Evolutionary conservation across 768 basidiomycete genomes (phyloP).

Genomic region (Leccinellum luteum): DNA sequence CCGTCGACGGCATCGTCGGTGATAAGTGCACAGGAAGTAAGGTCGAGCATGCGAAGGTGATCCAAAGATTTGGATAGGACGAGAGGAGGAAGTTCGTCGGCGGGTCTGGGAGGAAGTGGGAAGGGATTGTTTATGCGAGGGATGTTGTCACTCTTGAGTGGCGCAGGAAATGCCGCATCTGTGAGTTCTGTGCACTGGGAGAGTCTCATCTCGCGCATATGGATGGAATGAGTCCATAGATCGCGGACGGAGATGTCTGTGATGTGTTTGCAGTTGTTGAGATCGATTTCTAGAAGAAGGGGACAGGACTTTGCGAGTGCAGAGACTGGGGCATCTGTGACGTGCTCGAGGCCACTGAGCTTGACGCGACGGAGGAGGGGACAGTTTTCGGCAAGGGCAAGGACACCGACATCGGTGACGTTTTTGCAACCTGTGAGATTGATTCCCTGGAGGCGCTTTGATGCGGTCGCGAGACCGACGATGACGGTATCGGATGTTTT

Average conservation of each 20-base stretch:
- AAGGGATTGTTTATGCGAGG: slow-evolving; percentile 43
- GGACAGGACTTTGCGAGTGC: slow-evolving; percentile 77
- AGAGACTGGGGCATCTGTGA: slow-evolving; percentile 77
- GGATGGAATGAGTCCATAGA: slow-evolving; percentile 73
- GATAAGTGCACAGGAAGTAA: slow-evolving; percentile 79
- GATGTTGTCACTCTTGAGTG: slow-evolving; percentile 40
- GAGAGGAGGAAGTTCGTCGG: slow-evolving; percentile 61
- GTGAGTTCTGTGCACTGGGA: slow-evolving; percentile 77
- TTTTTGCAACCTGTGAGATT: slow-evolving; percentile 83
- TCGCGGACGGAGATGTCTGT: slow-evolving; percentile 78
- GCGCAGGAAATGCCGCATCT: slow-evolving; percentile 82
- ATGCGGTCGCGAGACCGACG: slow-evolving; percentile 63
- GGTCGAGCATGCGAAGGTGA: slow-evolving; percentile 88
- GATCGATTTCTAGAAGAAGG: slow-evolving; percentile 90
- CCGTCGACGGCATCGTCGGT: slow-evolving; percentile 85
- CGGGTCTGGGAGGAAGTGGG: slow-evolving; percentile 33
- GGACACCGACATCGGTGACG: slow-evolving; percentile 75
- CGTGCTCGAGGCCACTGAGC: slow-evolving; percentile 67
- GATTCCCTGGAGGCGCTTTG: slow-evolving; percentile 83
- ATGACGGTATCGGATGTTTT: slow-evolving; percentile 72
- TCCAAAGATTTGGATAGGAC: slow-evolving; percentile 65
- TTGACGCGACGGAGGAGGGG: slow-evolving; percentile 86
- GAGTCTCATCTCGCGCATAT: slow-evolving; percentile 90
- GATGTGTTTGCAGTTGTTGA: slow-evolving; percentile 77
- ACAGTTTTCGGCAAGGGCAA: slow-evolving; percentile 72